Percentiles rank a stretch among this genome's conserved stretches.
Evolutionary conservation across 176 grass and related monocot genomes (phyloP).

Genomic region (Neostapfia colusana): DNA sequence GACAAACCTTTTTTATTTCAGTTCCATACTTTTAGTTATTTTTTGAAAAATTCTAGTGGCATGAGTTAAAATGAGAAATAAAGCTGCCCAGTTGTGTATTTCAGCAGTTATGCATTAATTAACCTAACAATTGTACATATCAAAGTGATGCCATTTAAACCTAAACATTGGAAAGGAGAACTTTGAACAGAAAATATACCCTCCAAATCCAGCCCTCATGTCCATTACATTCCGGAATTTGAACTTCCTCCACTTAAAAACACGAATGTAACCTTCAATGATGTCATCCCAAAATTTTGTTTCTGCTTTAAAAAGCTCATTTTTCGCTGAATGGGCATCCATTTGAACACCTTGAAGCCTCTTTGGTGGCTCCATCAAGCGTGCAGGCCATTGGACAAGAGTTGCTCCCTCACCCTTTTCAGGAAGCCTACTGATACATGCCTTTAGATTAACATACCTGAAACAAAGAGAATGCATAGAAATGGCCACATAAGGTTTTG

Average conservation of each 20-base stretch:
- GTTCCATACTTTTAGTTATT: neutral
- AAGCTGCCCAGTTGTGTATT: neutral
- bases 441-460: conserved; percentile 86
- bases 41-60: neutral
- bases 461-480: conserved; percentile 4
- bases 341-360: conserved; percentile 86
- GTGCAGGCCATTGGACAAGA: conserved; percentile 60
- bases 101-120: neutral
- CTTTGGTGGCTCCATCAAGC: conserved; percentile 65
- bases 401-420: conserved; percentile 60
- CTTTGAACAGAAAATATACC: conserved; percentile 54
- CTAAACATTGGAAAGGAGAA: conserved; percentile 19
- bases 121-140: neutral
- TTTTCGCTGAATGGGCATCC: conserved; percentile 81
- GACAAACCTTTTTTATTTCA: neutral
- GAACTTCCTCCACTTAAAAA: conserved; percentile 79
- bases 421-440: conserved; percentile 76
- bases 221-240: conserved; percentile 88
- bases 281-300: conserved; percentile 75
- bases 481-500: neutral
- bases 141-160: neutral
- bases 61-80: neutral
- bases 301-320: conserved; percentile 89
- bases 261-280: conserved; percentile 59
- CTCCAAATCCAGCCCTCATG: conserved; percentile 96